A percentile compares a stretch with the other conserved stretches of the same genome.
Conservation (phyloP, 139 green algal genomes). For the Raphidocelis subcapitata region DNA sequence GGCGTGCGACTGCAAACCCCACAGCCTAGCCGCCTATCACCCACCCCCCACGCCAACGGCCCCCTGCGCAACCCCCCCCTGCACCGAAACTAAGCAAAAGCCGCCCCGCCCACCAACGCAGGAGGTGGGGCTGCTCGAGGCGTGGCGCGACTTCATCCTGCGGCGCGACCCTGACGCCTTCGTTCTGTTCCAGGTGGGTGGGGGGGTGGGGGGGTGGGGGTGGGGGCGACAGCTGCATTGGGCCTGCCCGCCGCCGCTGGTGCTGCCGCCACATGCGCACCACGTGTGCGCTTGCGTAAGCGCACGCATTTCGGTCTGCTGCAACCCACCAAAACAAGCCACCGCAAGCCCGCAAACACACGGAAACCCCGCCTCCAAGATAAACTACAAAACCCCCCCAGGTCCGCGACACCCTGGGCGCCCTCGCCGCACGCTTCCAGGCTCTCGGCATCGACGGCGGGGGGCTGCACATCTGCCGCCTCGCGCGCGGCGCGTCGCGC, state of each 20-base stretch:
- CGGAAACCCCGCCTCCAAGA: neutral
- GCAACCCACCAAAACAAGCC: neutral
- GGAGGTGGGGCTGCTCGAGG: conserved; percentile 57
- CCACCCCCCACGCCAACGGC: too few relatives aligned
- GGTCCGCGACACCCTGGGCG: conserved; percentile 70
- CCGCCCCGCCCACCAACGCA: neutral
- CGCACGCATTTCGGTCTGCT: too few relatives aligned
- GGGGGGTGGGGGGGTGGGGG: neutral
- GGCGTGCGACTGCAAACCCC: too few relatives aligned
- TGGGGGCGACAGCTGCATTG: neutral
- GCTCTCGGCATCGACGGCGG: conserved; percentile 44
- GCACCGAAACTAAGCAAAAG: too few relatives aligned
- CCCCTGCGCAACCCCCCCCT: too few relatives aligned
- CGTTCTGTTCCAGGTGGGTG: conserved; percentile 58
- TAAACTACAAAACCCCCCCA: conserved; percentile 19
- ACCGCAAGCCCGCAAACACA: neutral
- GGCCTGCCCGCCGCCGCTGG: too few relatives aligned
- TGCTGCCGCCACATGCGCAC: too few relatives aligned
- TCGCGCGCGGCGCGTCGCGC: neutral
- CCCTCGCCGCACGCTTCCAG: conserved; percentile 52
- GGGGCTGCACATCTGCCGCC: conserved; percentile 10
- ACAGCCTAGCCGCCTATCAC: too few relatives aligned
- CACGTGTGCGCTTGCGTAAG: too few relatives aligned
- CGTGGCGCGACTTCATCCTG: conserved; percentile 49
- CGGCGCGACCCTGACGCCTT: conserved; percentile 61